Evolutionary conservation across 495 filamentous ascomycete species (phyloP).

Genomic region (Lineolata rhizophorae): DNA sequence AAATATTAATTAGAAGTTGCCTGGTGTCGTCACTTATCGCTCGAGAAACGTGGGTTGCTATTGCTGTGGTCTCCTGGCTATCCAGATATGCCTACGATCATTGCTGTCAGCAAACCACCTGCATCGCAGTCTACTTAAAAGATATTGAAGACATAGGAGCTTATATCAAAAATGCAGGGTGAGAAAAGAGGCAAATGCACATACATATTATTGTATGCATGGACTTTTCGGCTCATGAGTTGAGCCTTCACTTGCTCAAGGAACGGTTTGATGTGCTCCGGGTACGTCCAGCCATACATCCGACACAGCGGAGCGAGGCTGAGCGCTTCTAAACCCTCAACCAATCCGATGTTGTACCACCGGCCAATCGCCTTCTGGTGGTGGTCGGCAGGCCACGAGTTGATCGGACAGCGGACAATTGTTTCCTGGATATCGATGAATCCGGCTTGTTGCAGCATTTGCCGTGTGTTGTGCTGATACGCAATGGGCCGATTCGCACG

Average conservation of each 20-base stretch:
- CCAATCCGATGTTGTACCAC: conserved; percentile 70
- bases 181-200: no score
- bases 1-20: no score
- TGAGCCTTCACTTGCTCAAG: conserved; percentile 40
- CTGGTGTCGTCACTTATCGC: no score
- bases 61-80: no score
- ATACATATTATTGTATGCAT: conserved; percentile 56
- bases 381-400: conserved; percentile 52
- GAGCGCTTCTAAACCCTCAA: conserved; percentile 45
- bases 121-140: no score
- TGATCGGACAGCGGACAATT: conserved; percentile 50
- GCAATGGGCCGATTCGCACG: conserved; percentile 40
- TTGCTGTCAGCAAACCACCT: no score
- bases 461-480: conserved; percentile 39
- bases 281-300: conserved; percentile 35
- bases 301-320: conserved; percentile 55
- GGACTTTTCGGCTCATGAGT: conserved; percentile 45
- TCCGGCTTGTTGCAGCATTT: conserved; percentile 44
- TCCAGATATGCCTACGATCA: no score
- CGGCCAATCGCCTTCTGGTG: conserved; percentile 48
- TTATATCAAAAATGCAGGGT: no score
- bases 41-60: no score
- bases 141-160: no score
- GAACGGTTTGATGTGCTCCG: conserved; percentile 37
- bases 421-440: conserved; percentile 66